These are phyloP conservation scores for Cocos nucifera DNA, from an alignment of 176 grass and related monocot genomes.

Conservation along the genomic window DNA sequence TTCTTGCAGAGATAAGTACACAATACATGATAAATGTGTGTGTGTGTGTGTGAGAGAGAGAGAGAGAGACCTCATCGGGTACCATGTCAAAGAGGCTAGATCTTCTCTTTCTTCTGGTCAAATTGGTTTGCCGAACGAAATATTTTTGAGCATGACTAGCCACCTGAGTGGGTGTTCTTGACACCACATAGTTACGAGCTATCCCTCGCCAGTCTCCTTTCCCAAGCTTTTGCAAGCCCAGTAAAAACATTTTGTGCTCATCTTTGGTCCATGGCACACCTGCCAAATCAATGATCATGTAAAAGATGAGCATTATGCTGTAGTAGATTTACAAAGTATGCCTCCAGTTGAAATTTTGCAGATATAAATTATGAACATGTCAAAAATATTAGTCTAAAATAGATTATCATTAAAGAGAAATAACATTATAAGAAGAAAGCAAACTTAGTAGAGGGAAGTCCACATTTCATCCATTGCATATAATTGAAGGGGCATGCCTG, in stretches of 20 bases:
- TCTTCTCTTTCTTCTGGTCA: slow-evolving; percentile 91
- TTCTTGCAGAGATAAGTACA: too few species aligned
- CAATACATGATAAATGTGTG: too few species aligned
- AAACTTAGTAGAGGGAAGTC: too few species aligned
- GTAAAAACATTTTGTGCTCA: slow-evolving; percentile 91
- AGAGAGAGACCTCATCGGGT: slow-evolving; percentile 60
- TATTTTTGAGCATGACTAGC: slow-evolving; percentile 99
- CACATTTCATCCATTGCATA: too few species aligned
- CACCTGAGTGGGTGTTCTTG: slow-evolving; percentile 95
- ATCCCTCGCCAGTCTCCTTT: slow-evolving; percentile 99
- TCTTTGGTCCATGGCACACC: slow-evolving; percentile 98
- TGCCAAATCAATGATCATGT: slow-evolving; percentile 18
- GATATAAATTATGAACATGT: too few species aligned
- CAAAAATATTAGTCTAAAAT: too few species aligned
- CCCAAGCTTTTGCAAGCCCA: slow-evolving; percentile 90
- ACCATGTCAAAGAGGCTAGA: slow-evolving; percentile 98
- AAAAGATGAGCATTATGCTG: background rate
- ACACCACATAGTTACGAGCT: slow-evolving; percentile 95
- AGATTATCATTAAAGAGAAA: too few species aligned
- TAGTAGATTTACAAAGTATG: too few species aligned
- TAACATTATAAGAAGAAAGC: too few species aligned
- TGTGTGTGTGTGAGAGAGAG: background rate
- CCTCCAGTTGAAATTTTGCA: too few species aligned
- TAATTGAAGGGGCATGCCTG: too few species aligned
- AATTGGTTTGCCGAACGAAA: slow-evolving; percentile 90